Base-by-base conservation (phyloP, 2,329 filamentous ascomycete species). In the Tolypocladium paradoxum region DNA sequence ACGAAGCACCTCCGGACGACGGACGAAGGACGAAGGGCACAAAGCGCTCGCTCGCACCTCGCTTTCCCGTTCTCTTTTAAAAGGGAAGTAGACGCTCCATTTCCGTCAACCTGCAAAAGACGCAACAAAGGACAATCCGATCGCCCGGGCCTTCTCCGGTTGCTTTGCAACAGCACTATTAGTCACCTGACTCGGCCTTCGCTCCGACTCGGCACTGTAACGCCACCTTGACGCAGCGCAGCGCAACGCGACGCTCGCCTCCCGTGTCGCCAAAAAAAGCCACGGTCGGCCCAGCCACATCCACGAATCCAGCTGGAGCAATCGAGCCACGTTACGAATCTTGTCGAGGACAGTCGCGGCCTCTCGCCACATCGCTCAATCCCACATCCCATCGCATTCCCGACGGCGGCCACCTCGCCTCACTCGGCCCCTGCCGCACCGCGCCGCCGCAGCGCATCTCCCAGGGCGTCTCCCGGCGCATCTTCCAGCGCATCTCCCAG, bases 211-310 rank as follows among this genome's bases (percentile, higher is more conserved):
- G 29, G 46, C 46, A 34, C n/a, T 18, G 29, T n/a, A 35, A 12
- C n/a, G n/a, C n/a, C n/a, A n/a, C n/a, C n/a, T n/a, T n/a, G n/a
- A n/a, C n/a, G n/a, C n/a, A n/a, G n/a, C n/a, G n/a, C n/a, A n/a
- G n/a, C n/a, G n/a, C n/a, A n/a, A n/a, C n/a, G n/a, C n/a, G n/a
- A n/a, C n/a, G n/a, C 43, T 29, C 45, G 45, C 45, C 11, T n/a
- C 20, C 33, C 3, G 29, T 34, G 29, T 34, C 22, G 20, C 33
- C 48, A 2, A 14, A 29, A 49, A 49, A 49, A 49, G 48, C 48
- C 34, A 49, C 48, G 5, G 36, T 49, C 48, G 34, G 33, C 48
- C 53, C 53, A 54, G 52, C 53, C 57, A 58, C 52, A 52, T 20
- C 47, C 27, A 40, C 53, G 36, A 51, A 53, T 49, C 50, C 31